Percentiles rank a stretch among this genome's conserved stretches.
phyloP scores from a whole-genome alignment of 192 early-diverging fungal species.

The Rhizophagus clarus region DNA sequence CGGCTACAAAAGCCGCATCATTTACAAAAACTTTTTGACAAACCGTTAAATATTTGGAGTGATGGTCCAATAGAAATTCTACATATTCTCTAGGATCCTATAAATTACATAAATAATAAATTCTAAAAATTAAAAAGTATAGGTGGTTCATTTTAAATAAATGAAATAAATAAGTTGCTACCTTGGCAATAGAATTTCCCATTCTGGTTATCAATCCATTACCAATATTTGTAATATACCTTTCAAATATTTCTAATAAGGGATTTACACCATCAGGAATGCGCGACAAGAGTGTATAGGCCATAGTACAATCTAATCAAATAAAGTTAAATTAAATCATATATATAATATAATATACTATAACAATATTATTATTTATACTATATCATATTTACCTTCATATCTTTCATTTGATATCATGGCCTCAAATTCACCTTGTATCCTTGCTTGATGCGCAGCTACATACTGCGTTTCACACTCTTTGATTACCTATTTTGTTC shows the following conservation, averaged over 20 bases:
- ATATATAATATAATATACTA: background rate
- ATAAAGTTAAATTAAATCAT: background rate
- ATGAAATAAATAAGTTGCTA: constrained; percentile 9
- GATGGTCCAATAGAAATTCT: constrained; percentile 63
- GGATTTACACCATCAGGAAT: constrained; percentile 64
- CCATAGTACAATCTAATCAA: constrained; percentile 63
- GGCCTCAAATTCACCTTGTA: constrained; percentile 67
- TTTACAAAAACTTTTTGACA: constrained; percentile 61
- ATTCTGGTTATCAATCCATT: constrained; percentile 55
- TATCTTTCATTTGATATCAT: constrained; percentile 68
- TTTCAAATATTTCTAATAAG: constrained; percentile 65
- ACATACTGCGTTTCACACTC: constrained; percentile 80
- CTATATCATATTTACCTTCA: constrained; percentile 46
- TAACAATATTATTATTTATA: background rate
- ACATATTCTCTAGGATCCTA: constrained; percentile 79
- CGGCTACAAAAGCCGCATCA: constrained; percentile 71
- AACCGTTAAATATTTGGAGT: constrained; percentile 63
- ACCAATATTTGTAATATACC: constrained; percentile 62
- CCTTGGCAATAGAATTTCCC: constrained; percentile 51
- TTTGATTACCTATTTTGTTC: constrained; percentile 52
- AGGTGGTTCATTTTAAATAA: background rate
- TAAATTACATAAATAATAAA: background rate
- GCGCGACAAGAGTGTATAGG: constrained; percentile 65
- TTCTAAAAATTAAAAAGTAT: background rate
- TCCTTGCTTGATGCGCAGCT: constrained; percentile 59